Conservation (phyloP, 1,284 basidiomycete species). For the Inonotus hispidus region DNA sequence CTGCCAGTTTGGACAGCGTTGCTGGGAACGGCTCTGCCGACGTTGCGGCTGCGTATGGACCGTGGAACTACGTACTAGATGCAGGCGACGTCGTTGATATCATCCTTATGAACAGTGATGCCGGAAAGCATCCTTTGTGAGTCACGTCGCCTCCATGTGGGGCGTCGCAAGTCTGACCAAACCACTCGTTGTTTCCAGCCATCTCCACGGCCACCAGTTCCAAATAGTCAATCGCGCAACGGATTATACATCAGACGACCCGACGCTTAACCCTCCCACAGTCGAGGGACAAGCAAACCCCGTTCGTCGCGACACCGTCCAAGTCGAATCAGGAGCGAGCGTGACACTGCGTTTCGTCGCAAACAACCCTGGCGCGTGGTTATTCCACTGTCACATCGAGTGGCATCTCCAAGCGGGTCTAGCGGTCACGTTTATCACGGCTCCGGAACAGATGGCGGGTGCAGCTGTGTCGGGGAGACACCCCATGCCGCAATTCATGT, state of each 20-base stretch:
- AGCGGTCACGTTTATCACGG: constrained; percentile 73
- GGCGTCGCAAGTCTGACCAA: too few species aligned
- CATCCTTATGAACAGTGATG: constrained; percentile 75
- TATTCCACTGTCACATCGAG: constrained; percentile 80
- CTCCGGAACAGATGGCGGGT: constrained; percentile 54
- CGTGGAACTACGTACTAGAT: constrained; percentile 68
- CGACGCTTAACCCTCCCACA: constrained; percentile 75
- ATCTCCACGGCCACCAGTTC: constrained; percentile 79
- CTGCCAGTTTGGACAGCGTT: constrained; percentile 51
- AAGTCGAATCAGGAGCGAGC: constrained; percentile 54
- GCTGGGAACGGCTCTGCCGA: constrained; percentile 40
- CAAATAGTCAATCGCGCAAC: constrained; percentile 69
- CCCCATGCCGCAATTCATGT: constrained; percentile 46
- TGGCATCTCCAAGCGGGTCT: constrained; percentile 80
- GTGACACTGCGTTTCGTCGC: constrained; percentile 66
- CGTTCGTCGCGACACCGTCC: constrained; percentile 76
- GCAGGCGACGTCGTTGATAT: constrained; percentile 78
- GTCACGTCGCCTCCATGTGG: not conserved
- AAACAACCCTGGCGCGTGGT: constrained; percentile 83
- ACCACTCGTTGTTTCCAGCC: constrained; percentile 37
- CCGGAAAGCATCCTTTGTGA: constrained; percentile 22
- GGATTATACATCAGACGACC: constrained; percentile 76
- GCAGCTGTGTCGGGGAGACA: constrained; percentile 22
- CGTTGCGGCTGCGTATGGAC: constrained; percentile 70
- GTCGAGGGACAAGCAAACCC: constrained; percentile 77